These are phyloP conservation scores for Pseudisothecium myosuroides DNA, from an alignment of 225 moss, liverwort and hornwort species.

Conservation along the genomic window DNA sequence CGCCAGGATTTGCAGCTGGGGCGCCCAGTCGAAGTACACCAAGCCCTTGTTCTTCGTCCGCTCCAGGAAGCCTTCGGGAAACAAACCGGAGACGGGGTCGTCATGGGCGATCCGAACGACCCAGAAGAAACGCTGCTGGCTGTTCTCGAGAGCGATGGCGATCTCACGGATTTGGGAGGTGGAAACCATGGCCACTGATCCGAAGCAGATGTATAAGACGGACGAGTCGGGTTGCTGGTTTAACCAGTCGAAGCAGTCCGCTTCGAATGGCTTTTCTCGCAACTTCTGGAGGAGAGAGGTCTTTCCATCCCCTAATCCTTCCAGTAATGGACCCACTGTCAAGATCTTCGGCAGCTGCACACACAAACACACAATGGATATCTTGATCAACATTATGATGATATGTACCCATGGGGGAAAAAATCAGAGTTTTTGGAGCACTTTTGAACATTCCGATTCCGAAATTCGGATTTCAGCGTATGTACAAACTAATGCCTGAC, in stretches of 20 bases:
- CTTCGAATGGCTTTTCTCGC: background rate
- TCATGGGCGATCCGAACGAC: background rate
- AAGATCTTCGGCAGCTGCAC: slow-evolving; percentile 14
- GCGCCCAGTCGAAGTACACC: slow-evolving; percentile 22
- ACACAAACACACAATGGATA: background rate
- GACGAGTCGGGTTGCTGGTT: slow-evolving; percentile 22
- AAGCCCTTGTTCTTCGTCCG: slow-evolving; percentile 7
- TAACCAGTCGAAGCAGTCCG: slow-evolving; percentile 13
- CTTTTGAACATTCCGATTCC: too few relatives aligned
- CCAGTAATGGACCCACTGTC: slow-evolving; percentile 25
- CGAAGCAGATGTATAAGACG: slow-evolving; percentile 37
- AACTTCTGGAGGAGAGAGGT: slow-evolving; percentile 1
- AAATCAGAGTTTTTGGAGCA: too few relatives aligned
- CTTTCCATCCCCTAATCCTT: slow-evolving; percentile 7
- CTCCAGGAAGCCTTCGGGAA: slow-evolving; percentile 17
- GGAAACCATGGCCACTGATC: background rate
- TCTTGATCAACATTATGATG: too few relatives aligned
- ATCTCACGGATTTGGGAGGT: slow-evolving; percentile 1
- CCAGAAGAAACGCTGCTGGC: slow-evolving; percentile 36
- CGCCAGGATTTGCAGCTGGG: slow-evolving; percentile 22
- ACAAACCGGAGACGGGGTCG: background rate
- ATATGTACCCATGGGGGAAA: too few relatives aligned
- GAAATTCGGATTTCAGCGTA: too few relatives aligned
- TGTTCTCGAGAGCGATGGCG: slow-evolving; percentile 18
- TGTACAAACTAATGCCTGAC: background rate